Conservation (phyloP, 495 filamentous ascomycete genomes). For the Aspergillus ostianus region DNA sequence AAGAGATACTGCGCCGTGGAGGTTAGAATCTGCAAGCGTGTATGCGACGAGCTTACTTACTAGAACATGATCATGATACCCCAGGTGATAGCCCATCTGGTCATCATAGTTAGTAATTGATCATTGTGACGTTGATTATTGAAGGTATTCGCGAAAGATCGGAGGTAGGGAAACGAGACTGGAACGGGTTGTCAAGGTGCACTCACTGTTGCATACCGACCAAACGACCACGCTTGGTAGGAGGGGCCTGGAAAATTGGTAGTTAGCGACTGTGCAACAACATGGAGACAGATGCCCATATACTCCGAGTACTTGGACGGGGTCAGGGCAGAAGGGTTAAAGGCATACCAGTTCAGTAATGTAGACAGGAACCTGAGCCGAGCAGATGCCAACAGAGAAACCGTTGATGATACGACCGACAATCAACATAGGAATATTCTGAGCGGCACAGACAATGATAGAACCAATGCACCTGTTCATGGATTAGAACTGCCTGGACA, state of each 20-base stretch:
- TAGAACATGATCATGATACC: slow-evolving; percentile 81
- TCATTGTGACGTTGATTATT: neutral
- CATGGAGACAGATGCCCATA: neutral
- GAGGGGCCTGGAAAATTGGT: slow-evolving; percentile 46
- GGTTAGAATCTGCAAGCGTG: neutral
- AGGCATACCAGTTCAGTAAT: slow-evolving; percentile 59
- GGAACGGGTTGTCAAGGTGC: neutral
- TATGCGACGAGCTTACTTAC: slow-evolving; percentile 9
- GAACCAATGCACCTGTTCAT: slow-evolving; percentile 56
- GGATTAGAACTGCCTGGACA: slow-evolving; percentile 9
- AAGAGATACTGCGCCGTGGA: slow-evolving; percentile 18
- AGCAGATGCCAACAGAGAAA: slow-evolving; percentile 71
- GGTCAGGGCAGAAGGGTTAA: neutral
- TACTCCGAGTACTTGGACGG: too few relatives aligned
- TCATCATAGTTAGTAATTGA: neutral
- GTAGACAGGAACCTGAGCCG: slow-evolving; percentile 78
- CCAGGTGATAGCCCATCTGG: slow-evolving; percentile 67
- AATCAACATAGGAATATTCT: slow-evolving; percentile 72
- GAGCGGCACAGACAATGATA: slow-evolving; percentile 65
- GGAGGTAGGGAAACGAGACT: too few relatives aligned
- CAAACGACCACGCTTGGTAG: slow-evolving; percentile 66
- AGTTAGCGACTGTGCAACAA: neutral
- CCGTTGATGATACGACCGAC: slow-evolving; percentile 78
- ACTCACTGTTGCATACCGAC: slow-evolving; percentile 65
- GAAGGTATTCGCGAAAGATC: neutral